Percentiles rank a stretch among this genome's conserved stretches.
Conservation (phyloP, 2,329 filamentous ascomycete species). For the Clarireedia sp. region DNA sequence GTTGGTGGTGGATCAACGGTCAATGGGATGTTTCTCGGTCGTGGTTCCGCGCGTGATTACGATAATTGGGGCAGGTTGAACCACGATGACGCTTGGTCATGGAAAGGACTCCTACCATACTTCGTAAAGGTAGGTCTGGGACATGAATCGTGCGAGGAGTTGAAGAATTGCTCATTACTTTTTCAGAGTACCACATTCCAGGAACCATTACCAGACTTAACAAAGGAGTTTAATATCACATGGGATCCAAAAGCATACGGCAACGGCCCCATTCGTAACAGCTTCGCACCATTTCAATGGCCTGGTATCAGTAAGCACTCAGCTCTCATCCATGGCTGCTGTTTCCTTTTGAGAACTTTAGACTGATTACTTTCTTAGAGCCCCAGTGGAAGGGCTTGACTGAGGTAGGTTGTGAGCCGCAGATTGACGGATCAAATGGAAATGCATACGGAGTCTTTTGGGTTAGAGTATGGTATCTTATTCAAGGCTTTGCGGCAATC, state of each 20-base stretch:
- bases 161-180: neutral
- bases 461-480: neutral
- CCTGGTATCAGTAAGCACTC: neutral
- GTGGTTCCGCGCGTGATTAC: slow-evolving; percentile 26
- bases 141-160: neutral
- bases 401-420: neutral
- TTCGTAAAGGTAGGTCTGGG: slow-evolving; percentile 34
- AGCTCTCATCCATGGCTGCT: neutral
- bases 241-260: slow-evolving; percentile 38
- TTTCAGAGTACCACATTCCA: slow-evolving; percentile 32
- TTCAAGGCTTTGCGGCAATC: neutral
- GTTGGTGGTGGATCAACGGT: slow-evolving; percentile 39
- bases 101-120: slow-evolving; percentile 43
- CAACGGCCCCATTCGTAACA: slow-evolving; percentile 40
- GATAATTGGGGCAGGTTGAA: slow-evolving; percentile 42
- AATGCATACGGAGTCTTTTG: slow-evolving; percentile 11
- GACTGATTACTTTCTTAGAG: neutral
- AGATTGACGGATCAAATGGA: neutral
- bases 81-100: slow-evolving; percentile 38
- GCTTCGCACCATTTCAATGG: slow-evolving; percentile 26
- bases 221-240: slow-evolving; percentile 30
- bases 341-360: neutral
- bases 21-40: slow-evolving; percentile 25
- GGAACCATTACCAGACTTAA: slow-evolving; percentile 26
- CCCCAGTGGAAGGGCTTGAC: neutral